These are phyloP conservation scores for Clathrus columnatus DNA, from an alignment of 768 basidiomycete genomes.

Conservation along the genomic window DNA sequence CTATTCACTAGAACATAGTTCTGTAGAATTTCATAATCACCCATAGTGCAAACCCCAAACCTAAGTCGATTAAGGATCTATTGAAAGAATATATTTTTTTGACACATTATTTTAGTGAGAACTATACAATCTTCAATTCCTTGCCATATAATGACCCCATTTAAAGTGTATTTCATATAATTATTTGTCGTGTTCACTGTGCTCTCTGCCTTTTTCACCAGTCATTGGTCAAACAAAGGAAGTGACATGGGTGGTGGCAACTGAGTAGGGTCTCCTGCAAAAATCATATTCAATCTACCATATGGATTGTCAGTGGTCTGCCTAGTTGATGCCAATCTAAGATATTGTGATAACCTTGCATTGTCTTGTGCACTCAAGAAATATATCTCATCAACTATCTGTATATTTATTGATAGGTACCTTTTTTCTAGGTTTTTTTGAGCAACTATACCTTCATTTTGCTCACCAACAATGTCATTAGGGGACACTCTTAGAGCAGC, in stretches of 20 bases:
- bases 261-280: conserved; percentile 1
- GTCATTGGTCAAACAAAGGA: not conserved
- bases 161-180: conserved; percentile 4
- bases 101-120: conserved; percentile 16
- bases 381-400: conserved; percentile 1
- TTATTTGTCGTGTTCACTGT: conserved; percentile 12
- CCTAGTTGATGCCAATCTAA: not conserved
- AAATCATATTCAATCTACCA: not conserved
- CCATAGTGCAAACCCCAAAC: conserved; percentile 11
- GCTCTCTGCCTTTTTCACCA: conserved; percentile 9
- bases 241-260: not conserved
- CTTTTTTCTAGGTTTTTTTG: not conserved
- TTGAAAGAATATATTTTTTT: conserved; percentile 10
- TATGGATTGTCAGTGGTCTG: not conserved
- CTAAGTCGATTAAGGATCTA: conserved; percentile 11
- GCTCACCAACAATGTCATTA: not conserved
- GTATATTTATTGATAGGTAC: not conserved
- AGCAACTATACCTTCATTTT: not conserved
- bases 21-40: conserved; percentile 13
- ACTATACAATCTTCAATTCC: conserved; percentile 11
- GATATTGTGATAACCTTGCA: not conserved
- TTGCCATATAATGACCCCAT: conserved; percentile 12
- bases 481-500: not conserved
- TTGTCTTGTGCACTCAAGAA: not conserved
- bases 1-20: conserved; percentile 12